These are phyloP conservation scores for Pseudozyma sp. DNA, from an alignment of 1,284 basidiomycete species.

Conservation along the genomic window DNA sequence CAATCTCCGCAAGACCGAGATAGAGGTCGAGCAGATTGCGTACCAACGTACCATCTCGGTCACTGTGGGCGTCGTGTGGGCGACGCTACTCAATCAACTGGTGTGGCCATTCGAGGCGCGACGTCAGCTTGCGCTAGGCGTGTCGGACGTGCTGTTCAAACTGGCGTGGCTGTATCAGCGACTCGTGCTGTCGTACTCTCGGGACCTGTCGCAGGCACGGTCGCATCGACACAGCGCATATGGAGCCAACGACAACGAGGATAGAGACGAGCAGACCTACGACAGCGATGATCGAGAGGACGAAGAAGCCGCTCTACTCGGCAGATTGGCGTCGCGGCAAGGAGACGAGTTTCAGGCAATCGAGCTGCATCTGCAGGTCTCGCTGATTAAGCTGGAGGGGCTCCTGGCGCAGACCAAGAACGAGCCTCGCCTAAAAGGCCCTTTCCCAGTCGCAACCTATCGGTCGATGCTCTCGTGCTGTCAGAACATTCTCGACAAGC, in stretches of 20 bases:
- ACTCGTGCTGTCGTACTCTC: constrained; percentile 60
- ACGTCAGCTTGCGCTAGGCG: constrained; percentile 82
- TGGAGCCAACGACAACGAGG: neutral
- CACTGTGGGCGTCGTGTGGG: constrained; percentile 88
- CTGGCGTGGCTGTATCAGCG: constrained; percentile 63
- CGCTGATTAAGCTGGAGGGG: constrained; percentile 76
- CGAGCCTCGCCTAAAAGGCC: constrained; percentile 86
- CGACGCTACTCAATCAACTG: constrained; percentile 83
- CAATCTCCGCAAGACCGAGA: constrained; percentile 79
- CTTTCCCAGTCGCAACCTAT: constrained; percentile 76
- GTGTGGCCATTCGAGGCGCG: constrained; percentile 97
- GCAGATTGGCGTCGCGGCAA: constrained; percentile 23
- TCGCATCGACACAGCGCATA: neutral
- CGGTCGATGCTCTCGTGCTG: constrained; percentile 83
- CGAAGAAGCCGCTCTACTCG: constrained; percentile 51
- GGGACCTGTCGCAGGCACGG: constrained; percentile 27
- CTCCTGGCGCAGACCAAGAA: constrained; percentile 87
- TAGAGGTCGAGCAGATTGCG: constrained; percentile 80
- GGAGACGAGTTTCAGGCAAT: constrained; percentile 71
- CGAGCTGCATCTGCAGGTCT: constrained; percentile 92
- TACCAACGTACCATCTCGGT: constrained; percentile 82
- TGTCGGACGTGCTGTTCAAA: constrained; percentile 76
- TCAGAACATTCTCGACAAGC: constrained; percentile 78
- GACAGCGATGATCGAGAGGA: constrained; percentile 17
- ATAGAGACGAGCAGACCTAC: constrained; percentile 5